Evolutionary conservation across 2,329 filamentous ascomycete genomes (phyloP), one percentile per base, ranked within the genome.

Genomic region (Alternaria arborescens): DNA sequence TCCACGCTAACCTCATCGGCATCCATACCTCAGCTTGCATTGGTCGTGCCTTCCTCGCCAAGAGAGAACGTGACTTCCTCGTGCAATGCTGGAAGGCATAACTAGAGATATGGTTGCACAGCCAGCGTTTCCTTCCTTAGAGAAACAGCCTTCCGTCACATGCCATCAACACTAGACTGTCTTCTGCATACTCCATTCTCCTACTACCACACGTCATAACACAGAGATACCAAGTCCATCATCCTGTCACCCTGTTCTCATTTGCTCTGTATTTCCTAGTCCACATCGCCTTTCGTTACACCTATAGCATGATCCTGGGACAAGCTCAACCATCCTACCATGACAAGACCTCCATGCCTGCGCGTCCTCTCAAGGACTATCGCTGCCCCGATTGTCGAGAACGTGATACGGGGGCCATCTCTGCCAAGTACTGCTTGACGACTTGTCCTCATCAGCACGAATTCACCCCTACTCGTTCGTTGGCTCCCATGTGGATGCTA

Each of bases 401-500:
- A 16, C 46, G 30, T 22, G 46, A 63, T n/a, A 20, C 26, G 36
- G 20, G 48, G 26, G 32, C 43, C 24, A 26, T 20, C 8, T 53
- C 24, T 16, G 30, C 61, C 6, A 56, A 48, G 32, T 57, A 48
- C 24, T 51, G 60, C 28, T 52, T 62, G 18, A 36, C 44, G 43
- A 44, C 65, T 36, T 66, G 64, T 62, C 44, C 48, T 30, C 66
- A 65, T n/a, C 62, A 63, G n/a, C 66, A 56, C 11, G 60, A 67
- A 1, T 71, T 74, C 34, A 56, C 64, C 40, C 69, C 68, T 46
- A 72, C 66, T 41, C 61, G 71, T 74, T 60, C 54, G 65, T 58
- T 34, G 3, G 5, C 20, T 8, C 10, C 22, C 34, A n/a, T 8
- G 10, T 28, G 1, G 4, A 36, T 22, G n/a, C 12, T 7, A 1